phyloP scores from a whole-genome alignment of 1,139 yeast genomes.

The Taphrina sp. region DNA sequence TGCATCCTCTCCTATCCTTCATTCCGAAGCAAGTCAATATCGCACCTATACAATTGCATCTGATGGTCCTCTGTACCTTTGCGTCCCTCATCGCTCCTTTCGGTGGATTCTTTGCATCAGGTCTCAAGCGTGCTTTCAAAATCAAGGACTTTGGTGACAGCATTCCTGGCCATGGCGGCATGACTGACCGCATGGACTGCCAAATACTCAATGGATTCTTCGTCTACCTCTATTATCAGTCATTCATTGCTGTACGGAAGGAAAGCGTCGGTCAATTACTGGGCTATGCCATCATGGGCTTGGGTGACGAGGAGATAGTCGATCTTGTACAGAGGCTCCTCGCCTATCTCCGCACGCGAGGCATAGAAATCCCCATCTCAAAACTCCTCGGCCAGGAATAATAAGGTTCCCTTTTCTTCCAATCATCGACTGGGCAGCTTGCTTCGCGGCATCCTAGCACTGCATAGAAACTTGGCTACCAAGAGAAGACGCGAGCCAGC shows the following conservation, averaged over 20 bases:
- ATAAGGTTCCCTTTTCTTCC: too few species aligned
- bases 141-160: slow-evolving; percentile 91
- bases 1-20: slow-evolving; percentile 54
- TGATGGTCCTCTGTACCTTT: slow-evolving; percentile 81
- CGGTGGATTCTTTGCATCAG: slow-evolving; percentile 98
- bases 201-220: slow-evolving; percentile 98
- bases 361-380: neutral
- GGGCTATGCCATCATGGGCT: slow-evolving; percentile 71
- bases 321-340: slow-evolving; percentile 62
- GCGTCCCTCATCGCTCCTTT: slow-evolving; percentile 98
- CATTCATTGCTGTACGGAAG: slow-evolving; percentile 70
- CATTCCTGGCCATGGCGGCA: slow-evolving; percentile 97
- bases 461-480: too few species aligned
- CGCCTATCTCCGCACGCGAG: slow-evolving; percentile 50
- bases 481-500: too few species aligned
- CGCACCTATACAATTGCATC: slow-evolving; percentile 88
- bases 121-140: slow-evolving; percentile 93
- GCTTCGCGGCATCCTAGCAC: too few species aligned
- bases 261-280: slow-evolving; percentile 69
- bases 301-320: slow-evolving; percentile 64
- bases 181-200: slow-evolving; percentile 96
- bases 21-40: slow-evolving; percentile 52
- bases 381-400: too few species aligned
- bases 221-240: slow-evolving; percentile 85
- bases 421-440: too few species aligned